Evolutionary conservation across 768 basidiomycete genomes (phyloP), one percentile per base, ranked within the genome.

Genomic region (Termitomyces sp.): DNA sequence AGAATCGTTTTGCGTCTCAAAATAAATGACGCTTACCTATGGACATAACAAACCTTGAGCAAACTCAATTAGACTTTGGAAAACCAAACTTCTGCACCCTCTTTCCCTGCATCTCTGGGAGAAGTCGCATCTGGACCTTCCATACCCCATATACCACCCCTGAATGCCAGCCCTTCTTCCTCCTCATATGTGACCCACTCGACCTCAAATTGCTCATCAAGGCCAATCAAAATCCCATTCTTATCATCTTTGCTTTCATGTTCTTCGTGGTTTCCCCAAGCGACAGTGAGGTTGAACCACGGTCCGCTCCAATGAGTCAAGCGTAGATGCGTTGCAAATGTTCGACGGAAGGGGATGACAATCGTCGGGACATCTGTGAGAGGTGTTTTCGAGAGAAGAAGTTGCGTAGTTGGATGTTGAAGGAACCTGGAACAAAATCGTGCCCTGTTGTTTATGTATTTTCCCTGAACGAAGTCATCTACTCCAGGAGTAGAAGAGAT

Each of bases 21-120:
- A 1, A 8, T 8, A 3, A 18, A n/a, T n/a, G 40, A n/a, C n/a
- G 6, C 6, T 40, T 40, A 40, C 26, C 16, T 13, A 33, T 30
- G 30, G 32, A 20, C 0, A 33, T 5, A 49, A 33, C 4, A 18
- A 32, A 33, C 13, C 14, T 26, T 22, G 1, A 33, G 32, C 13
- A 7, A 1, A n/a, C 20, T 26, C 13, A 41, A 1, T 43, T 58
- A 58, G 13, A 55, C 47, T 26, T 43, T 62, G 5, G 54, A 11
- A 58, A 77, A 76, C 75, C 76, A 77, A 9, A 76, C 71, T 57
- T 77, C 74, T 6, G 75, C 76, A 16, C 67, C 63, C n/a, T 67
- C 68, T 60, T 70, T 70, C 5, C 70, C 74, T 7, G 1, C 51
- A 0, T 71, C 72, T n/a, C 47, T 63, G 1, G 73, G 72, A 3